Percentiles rank a stretch among this genome's conserved stretches.
Conservation (phyloP, 352 stramenopile species). For the Pseudoperonospora humuli region DNA sequence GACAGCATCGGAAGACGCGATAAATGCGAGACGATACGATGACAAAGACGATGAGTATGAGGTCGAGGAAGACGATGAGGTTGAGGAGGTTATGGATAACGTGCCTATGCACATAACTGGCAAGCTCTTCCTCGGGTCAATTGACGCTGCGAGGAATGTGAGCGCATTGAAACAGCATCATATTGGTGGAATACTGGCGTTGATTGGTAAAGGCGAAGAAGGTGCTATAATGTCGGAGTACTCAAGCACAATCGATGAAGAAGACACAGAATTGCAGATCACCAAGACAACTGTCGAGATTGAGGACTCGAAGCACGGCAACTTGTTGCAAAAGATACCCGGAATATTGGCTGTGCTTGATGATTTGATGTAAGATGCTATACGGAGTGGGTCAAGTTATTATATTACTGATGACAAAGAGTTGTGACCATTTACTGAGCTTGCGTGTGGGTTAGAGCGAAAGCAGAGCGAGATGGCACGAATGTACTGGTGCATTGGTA, state of each 20-base stretch:
- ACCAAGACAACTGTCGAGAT: constrained; percentile 27
- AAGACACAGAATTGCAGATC: constrained; percentile 5
- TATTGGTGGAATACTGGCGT: constrained; percentile 34
- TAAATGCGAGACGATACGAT: background rate
- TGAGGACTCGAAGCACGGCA: constrained; percentile 47
- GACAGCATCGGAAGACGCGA: constrained; percentile 6
- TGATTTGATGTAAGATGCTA: constrained; percentile 24
- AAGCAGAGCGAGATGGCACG: constrained; percentile 24
- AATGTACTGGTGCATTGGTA: constrained; percentile 75
- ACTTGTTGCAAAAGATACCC: constrained; percentile 38
- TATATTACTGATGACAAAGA: background rate
- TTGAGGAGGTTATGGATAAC: constrained; percentile 55
- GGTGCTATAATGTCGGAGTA: constrained; percentile 6
- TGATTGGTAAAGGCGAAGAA: constrained; percentile 31
- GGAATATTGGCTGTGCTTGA: constrained; percentile 30
- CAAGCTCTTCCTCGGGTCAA: constrained; percentile 51
- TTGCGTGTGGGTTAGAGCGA: constrained; percentile 14
- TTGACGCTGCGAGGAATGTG: constrained; percentile 55
- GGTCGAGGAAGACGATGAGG: constrained; percentile 41
- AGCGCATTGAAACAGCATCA: constrained; percentile 23
- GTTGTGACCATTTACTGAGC: background rate
- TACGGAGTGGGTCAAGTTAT: background rate
- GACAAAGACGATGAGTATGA: constrained; percentile 18
- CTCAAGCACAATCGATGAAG: background rate
- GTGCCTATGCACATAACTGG: constrained; percentile 41